phyloP scores from a whole-genome alignment of 768 basidiomycete genomes.

The Sistotremastrum niveocremeum region DNA sequence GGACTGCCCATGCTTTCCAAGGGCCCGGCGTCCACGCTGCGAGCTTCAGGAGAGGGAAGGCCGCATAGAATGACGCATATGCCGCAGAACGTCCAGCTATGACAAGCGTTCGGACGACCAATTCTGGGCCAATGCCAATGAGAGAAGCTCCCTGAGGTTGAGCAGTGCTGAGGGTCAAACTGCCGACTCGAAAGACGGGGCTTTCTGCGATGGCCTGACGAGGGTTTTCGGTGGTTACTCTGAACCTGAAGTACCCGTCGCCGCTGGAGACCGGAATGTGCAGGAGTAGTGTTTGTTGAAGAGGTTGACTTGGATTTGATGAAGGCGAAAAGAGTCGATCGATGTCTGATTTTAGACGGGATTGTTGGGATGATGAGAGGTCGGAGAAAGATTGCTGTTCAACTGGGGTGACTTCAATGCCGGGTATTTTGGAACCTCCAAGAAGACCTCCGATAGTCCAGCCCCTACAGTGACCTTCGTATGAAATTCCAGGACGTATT shows the following conservation, averaged over 20 bases:
- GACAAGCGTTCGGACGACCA: slow-evolving; percentile 4
- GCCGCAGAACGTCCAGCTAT: slow-evolving; percentile 2
- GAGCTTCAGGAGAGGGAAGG: slow-evolving; percentile 7
- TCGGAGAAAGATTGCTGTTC: neutral
- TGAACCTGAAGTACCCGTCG: slow-evolving; percentile 8
- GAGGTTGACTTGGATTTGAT: neutral
- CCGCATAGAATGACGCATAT: slow-evolving; percentile 7
- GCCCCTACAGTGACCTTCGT: too few species aligned
- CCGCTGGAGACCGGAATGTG: slow-evolving; percentile 8
- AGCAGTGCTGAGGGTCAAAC: slow-evolving; percentile 4
- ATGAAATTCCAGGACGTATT: too few species aligned
- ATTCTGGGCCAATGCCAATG: slow-evolving; percentile 6
- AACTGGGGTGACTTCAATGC: slow-evolving; percentile 7
- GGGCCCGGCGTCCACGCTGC: slow-evolving; percentile 8
- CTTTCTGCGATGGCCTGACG: slow-evolving; percentile 4
- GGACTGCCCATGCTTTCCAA: slow-evolving; percentile 5
- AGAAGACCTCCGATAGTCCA: slow-evolving; percentile 6
- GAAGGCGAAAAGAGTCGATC: slow-evolving; percentile 1
- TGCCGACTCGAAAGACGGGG: slow-evolving; percentile 7
- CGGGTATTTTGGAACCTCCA: slow-evolving; percentile 8
- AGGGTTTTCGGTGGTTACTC: slow-evolving; percentile 4
- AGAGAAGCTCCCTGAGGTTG: slow-evolving; percentile 8
- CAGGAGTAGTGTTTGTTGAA: slow-evolving; percentile 4
- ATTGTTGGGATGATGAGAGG: slow-evolving; percentile 1
- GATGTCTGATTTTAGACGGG: slow-evolving; percentile 2